phyloP scores from a whole-genome alignment of 257 asterid genomes.

The Penstemon newberryi region DNA sequence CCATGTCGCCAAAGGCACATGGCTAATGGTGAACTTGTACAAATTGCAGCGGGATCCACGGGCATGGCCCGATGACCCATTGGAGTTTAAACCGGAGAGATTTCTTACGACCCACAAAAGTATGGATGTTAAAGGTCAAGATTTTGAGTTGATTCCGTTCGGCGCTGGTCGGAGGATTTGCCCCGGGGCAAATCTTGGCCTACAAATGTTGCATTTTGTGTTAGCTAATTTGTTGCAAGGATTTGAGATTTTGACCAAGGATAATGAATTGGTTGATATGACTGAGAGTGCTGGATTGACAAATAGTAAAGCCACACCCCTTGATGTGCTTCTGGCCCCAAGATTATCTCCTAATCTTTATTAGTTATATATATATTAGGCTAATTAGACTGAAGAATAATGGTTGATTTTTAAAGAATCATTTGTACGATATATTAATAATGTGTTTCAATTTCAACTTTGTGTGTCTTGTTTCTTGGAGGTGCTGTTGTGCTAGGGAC shows the following conservation, averaged over 20 bases:
- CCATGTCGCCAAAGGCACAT: constrained; percentile 19
- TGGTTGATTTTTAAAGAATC: too few relatives aligned
- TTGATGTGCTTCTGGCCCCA: constrained; percentile 17
- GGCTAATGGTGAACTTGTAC: constrained; percentile 19
- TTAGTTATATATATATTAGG: too few relatives aligned
- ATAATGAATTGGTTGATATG: constrained; percentile 17
- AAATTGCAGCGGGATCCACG: constrained; percentile 19
- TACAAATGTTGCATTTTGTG: constrained; percentile 12
- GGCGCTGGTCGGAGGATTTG: constrained; percentile 16
- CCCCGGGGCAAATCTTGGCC: background rate
- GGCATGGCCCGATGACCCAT: constrained; percentile 6
- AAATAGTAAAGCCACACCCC: constrained; percentile 16
- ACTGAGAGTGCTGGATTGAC: constrained; percentile 18
- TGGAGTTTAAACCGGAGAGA: constrained; percentile 19
- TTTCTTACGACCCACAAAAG: background rate
- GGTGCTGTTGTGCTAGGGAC: too few relatives aligned
- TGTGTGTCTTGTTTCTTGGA: too few relatives aligned
- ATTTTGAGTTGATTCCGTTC: constrained; percentile 14
- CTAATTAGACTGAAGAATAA: too few relatives aligned
- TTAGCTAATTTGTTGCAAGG: constrained; percentile 17
- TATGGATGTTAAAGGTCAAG: constrained; percentile 14
- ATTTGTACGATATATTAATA: too few relatives aligned
- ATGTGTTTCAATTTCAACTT: too few relatives aligned
- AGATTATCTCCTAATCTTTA: constrained; percentile 11
- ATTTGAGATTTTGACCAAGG: background rate